phyloP scores from a whole-genome alignment of 2,329 filamentous ascomycete species.

The Fusarium solani-melongenae region DNA sequence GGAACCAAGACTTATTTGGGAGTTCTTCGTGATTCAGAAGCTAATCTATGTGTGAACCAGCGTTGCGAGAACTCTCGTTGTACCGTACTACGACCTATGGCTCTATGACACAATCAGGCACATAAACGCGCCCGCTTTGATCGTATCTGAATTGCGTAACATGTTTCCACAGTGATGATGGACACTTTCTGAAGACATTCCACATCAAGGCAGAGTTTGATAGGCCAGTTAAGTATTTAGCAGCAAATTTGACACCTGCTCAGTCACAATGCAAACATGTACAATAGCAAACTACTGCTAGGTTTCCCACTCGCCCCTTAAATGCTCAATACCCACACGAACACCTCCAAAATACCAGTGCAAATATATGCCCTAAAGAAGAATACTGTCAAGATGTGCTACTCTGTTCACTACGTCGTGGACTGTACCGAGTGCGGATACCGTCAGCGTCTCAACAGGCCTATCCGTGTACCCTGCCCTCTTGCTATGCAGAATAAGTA shows the following conservation, averaged over 20 bases:
- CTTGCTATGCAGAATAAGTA: background rate
- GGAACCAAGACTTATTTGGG: too few species aligned
- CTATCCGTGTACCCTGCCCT: background rate
- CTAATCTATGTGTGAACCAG: background rate
- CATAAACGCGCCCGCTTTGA: background rate
- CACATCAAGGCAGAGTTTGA: background rate
- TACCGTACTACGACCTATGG: background rate
- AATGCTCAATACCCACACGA: background rate
- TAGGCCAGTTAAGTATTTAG: background rate
- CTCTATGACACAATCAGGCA: background rate
- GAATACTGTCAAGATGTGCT: background rate
- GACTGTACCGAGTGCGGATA: background rate
- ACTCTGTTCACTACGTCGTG: background rate
- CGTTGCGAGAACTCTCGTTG: background rate
- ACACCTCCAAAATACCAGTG: too few species aligned
- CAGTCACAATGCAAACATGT: background rate
- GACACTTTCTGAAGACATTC: background rate
- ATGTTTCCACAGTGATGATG: background rate
- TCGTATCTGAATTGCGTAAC: background rate
- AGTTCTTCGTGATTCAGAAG: background rate
- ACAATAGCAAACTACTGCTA: background rate
- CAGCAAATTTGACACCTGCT: background rate
- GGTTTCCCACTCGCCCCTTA: background rate
- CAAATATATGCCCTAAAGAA: background rate
- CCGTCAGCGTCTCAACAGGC: background rate